Evolutionary conservation across 106 monocot species (phyloP), one percentile per base, ranked within the genome.

Genomic region (Dioscorea dumetorum): DNA sequence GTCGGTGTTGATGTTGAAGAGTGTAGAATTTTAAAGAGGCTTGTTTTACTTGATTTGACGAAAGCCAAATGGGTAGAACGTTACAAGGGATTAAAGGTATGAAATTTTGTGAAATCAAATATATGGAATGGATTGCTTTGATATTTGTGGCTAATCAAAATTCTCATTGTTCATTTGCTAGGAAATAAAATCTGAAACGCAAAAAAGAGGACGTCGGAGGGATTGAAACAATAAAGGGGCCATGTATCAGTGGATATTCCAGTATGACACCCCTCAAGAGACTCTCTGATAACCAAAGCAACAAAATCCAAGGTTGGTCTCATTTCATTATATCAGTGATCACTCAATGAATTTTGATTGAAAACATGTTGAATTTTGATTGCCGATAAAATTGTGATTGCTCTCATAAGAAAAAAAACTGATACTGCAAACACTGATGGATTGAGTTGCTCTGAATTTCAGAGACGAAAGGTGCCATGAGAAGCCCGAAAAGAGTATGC

Each of bases 61-160:
- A 86, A 79, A 64, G 71, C 72, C 50, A 68, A 66, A 76, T 94
- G 88, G 86, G 70, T 81, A n/a, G 86, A 89, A 28, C 71, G 69
- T 48, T 69, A 85, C 34, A 77, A 66, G 62, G 71, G 72, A 5
- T 12, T 81, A 23, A 91, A 91, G 95, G 95, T 91, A 81, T 63
- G 18, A 41, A 41, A 10, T 41, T 1, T 41, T 41, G 41, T 41
- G 6, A 3, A 0, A 41, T 41, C 6, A 5, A 41, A 41, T 41
- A 6, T 41, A 3, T 41, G 41, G 41, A 41, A 41, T 41, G 41
- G 6, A 41, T 41, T 41, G 41, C 41, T 41, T 8, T 41, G 10
- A 41, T 41, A 41, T 10, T 41, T 10, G 10, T 6, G 41, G 6
- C 41, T 41, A 41, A 41, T 41, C 41, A 41, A 41, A 8, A 6